phyloP scores from a whole-genome alignment of 257 asterid genomes.

The Osmanthus fragrans region DNA sequence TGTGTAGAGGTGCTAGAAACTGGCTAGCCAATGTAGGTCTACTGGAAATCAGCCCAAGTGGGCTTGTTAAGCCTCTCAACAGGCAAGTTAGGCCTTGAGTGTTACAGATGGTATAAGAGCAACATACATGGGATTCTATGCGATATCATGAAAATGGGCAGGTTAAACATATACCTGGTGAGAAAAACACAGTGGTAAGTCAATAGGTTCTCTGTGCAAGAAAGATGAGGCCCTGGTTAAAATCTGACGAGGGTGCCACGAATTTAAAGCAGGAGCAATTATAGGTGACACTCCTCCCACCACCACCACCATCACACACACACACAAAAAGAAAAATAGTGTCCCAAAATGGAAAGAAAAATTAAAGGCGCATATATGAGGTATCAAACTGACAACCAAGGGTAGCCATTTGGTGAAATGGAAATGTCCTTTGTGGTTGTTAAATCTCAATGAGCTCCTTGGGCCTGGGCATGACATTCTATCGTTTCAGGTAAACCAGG shows the following conservation, averaged over 20 bases:
- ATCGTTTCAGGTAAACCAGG: neutral
- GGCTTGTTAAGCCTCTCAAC: slow-evolving; percentile 1
- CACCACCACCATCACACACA: neutral
- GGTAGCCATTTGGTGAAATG: neutral
- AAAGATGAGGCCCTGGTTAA: neutral
- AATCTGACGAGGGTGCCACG: neutral
- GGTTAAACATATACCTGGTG: neutral
- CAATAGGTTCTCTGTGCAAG: neutral
- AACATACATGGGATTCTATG: no score
- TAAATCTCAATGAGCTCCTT: neutral
- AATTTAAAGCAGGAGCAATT: neutral
- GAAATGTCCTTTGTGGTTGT: neutral
- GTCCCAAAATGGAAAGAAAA: neutral
- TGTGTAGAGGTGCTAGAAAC: neutral
- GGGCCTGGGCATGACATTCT: neutral
- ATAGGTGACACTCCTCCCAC: neutral
- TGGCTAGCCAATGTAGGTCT: neutral
- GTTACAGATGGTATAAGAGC: neutral
- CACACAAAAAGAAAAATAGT: neutral
- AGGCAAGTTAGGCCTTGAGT: neutral
- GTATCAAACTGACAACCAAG: no score
- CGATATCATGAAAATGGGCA: neutral
- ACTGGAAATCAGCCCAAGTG: neutral
- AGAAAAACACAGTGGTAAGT: neutral
- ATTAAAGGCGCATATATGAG: neutral